A percentile compares a stretch with the other conserved stretches of the same genome.
Conservation (phyloP, 2,329 filamentous ascomycete genomes). For the Gremmenia infestans region DNA sequence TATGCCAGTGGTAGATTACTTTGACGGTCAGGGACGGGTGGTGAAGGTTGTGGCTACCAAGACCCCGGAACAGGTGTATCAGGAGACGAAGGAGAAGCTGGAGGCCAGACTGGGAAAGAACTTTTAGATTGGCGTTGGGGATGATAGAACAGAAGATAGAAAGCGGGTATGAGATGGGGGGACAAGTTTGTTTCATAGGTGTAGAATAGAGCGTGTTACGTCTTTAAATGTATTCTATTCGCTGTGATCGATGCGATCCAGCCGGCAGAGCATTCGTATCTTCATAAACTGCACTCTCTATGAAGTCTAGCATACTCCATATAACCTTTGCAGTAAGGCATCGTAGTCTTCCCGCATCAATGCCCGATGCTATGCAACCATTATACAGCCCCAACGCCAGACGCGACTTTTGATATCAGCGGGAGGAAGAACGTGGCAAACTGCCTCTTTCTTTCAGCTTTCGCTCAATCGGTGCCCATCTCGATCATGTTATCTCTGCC, state of each 20-base stretch:
- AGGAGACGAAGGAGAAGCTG: constrained; percentile 47
- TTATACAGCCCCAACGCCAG: constrained; percentile 28
- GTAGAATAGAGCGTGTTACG: constrained; percentile 18
- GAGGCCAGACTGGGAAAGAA: constrained; percentile 43
- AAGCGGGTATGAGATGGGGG: not conserved
- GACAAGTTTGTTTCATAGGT: constrained; percentile 10
- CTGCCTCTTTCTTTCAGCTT: not conserved
- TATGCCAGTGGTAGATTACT: constrained; percentile 94
- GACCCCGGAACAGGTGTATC: constrained; percentile 57
- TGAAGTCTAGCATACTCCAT: not conserved
- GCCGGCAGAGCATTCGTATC: not conserved
- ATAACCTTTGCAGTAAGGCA: constrained; percentile 3
- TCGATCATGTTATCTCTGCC: constrained; percentile 32
- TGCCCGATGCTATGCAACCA: constrained; percentile 31
- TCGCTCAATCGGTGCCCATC: constrained; percentile 31
- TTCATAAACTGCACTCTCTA: not conserved
- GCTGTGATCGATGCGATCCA: constrained; percentile 1
- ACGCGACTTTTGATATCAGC: constrained; percentile 15
- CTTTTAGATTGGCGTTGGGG: constrained; percentile 30
- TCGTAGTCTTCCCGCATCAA: constrained; percentile 23
- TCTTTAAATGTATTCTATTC: constrained; percentile 16
- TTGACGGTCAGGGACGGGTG: constrained; percentile 69
- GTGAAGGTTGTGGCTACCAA: constrained; percentile 73
- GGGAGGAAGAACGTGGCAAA: not conserved
- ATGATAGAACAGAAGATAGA: not conserved